Conservation (phyloP, 2,329 filamentous ascomycete genomes). For the Metarhizium guizhouense region DNA sequence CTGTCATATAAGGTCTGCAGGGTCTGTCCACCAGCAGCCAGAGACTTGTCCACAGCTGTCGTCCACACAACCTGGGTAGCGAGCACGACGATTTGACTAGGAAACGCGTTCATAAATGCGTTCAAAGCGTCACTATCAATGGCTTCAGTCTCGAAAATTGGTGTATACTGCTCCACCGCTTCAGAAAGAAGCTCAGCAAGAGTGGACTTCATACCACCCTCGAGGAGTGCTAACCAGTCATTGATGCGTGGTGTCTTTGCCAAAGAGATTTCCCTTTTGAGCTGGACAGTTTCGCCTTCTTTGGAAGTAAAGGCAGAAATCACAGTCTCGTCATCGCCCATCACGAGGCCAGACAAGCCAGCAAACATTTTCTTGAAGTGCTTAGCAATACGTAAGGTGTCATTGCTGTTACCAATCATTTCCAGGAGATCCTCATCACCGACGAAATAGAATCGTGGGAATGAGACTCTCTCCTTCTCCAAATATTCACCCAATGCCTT, state of each 20-base stretch:
- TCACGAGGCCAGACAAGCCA: conserved; percentile 78
- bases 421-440: conserved; percentile 96
- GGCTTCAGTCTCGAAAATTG: conserved; percentile 62
- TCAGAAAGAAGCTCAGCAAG: conserved; percentile 85
- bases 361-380: conserved; percentile 99
- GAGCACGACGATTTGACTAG: conserved; percentile 91
- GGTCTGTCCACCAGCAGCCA: conserved; percentile 61
- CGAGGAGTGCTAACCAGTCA: conserved; percentile 92
- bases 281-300: conserved; percentile 77
- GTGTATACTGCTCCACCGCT: conserved; percentile 72
- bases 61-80: conserved; percentile 95
- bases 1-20: conserved; percentile 67
- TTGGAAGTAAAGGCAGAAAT: conserved; percentile 93
- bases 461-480: conserved; percentile 93
- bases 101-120: conserved; percentile 74
- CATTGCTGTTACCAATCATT: conserved; percentile 99
- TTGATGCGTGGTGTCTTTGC: conserved; percentile 95
- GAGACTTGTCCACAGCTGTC: conserved; percentile 68
- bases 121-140: conserved; percentile 65
- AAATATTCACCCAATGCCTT: conserved; percentile 98
- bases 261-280: conserved; percentile 88
- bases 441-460: conserved; percentile 98
- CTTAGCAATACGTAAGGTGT: conserved; percentile 91
- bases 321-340: conserved; percentile 73
- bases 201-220: conserved; percentile 88